Conservation (phyloP, 2,329 filamentous ascomycete species). For the Fusarium cicatricum region DNA sequence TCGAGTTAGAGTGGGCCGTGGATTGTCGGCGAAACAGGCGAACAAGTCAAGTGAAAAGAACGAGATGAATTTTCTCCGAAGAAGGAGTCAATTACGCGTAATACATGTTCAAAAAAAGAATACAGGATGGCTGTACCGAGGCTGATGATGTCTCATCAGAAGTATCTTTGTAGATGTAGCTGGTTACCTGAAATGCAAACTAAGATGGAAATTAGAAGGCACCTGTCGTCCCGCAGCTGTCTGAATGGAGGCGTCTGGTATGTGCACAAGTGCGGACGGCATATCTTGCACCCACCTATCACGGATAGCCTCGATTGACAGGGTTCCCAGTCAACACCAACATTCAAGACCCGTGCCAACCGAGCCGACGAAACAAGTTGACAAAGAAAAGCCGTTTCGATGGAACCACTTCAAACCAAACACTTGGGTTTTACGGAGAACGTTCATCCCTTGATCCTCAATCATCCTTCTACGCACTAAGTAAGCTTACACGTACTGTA, state of each 20-base stretch:
- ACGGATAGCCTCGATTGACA: conserved; percentile 29
- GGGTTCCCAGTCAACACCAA: conserved; percentile 16
- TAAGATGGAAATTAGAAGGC: conserved; percentile 29
- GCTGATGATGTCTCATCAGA: neutral
- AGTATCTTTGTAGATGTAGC: neutral
- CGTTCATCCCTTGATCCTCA: neutral
- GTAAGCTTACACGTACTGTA: conserved; percentile 1
- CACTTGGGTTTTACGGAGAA: conserved; percentile 25
- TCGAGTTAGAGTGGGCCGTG: conserved; percentile 13
- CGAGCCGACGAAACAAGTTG: conserved; percentile 12
- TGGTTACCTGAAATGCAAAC: conserved; percentile 17
- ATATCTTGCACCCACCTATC: conserved; percentile 44
- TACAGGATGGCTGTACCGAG: neutral
- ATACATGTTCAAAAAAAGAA: neutral
- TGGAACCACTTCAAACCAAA: conserved; percentile 45
- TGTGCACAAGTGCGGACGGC: conserved; percentile 34
- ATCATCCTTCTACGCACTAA: neutral
- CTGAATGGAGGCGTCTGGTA: conserved; percentile 28
- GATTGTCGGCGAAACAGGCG: conserved; percentile 23
- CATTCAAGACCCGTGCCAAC: conserved; percentile 30
- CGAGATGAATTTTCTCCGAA: neutral
- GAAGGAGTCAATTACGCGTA: neutral
- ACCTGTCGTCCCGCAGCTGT: conserved; percentile 28
- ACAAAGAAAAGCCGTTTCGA: conserved; percentile 39
- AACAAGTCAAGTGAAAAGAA: neutral